A percentile compares a stretch with the other conserved stretches of the same genome.
These are phyloP conservation scores for Haematococcus lacustris DNA, from an alignment of 139 green algal genomes.

Conservation along the genomic window DNA sequence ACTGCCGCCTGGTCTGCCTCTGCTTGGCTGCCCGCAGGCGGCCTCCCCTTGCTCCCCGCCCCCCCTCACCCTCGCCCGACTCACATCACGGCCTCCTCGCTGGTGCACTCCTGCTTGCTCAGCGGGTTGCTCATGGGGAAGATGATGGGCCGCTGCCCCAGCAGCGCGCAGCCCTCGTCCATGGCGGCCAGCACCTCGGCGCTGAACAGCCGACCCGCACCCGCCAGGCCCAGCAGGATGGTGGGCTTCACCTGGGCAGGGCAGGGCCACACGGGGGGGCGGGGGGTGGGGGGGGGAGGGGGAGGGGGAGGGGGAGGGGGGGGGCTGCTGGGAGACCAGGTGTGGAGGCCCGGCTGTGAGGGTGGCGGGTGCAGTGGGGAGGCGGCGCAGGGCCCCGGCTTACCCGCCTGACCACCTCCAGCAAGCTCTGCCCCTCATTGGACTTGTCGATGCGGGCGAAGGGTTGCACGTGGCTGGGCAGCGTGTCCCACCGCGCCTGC, in stretches of 20 bases:
- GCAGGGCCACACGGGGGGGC: too few species aligned
- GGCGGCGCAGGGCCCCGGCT: too few species aligned
- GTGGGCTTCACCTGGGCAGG: conserved; percentile 63
- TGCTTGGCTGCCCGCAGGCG: too few species aligned
- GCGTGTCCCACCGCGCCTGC: conserved; percentile 1
- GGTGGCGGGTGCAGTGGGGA: too few species aligned
- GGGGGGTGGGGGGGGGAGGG: too few species aligned
- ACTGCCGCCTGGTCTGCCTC: too few species aligned
- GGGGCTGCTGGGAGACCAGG: too few species aligned
- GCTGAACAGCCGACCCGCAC: conserved; percentile 56
- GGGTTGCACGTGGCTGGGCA: conserved; percentile 43
- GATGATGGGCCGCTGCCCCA: conserved; percentile 39
- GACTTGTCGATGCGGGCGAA: conserved; percentile 55
- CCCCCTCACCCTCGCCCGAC: too few species aligned
- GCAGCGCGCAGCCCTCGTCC: conserved; percentile 38
- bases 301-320: too few species aligned
- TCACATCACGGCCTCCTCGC: conserved; percentile 47
- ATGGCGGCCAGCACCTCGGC: conserved; percentile 56
- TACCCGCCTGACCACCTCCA: conserved; percentile 45
- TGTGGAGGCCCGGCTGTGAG: too few species aligned
- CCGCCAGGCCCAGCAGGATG: conserved; percentile 72
- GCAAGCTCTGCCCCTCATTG: conserved; percentile 54
- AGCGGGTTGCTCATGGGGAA: conserved; percentile 90
- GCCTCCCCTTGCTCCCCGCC: too few species aligned
- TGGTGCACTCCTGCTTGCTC: conserved; percentile 41